A percentile compares a stretch with the other conserved stretches of the same genome.
Conservation (phyloP, 257 asterid genomes). For the Datura wrightii region DNA sequence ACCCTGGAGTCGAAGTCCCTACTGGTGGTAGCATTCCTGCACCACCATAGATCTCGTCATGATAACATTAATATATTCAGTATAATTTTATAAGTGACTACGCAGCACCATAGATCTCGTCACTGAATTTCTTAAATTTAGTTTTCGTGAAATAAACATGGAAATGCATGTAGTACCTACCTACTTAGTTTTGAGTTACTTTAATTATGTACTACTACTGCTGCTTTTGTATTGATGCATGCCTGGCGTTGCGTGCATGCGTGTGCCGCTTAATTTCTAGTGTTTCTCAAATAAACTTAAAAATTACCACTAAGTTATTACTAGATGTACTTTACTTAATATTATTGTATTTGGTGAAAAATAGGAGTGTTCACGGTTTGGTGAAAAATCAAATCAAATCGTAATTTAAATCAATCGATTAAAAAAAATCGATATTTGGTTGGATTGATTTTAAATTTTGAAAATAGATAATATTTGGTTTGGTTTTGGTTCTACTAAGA, state of each 20-base stretch:
- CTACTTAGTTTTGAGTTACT: neutral
- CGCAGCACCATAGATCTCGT: too few species aligned
- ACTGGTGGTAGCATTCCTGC: conserved; percentile 40
- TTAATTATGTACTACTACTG: neutral
- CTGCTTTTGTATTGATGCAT: neutral
- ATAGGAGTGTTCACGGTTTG: too few species aligned
- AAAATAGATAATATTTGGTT: too few species aligned
- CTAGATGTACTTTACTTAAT: too few species aligned
- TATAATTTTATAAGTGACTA: too few species aligned
- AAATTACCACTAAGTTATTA: too few species aligned
- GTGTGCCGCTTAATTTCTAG: neutral
- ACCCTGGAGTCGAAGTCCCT: conserved; percentile 45
- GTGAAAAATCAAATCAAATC: too few species aligned
- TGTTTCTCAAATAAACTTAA: neutral
- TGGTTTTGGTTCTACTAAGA: too few species aligned
- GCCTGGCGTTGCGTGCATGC: neutral
- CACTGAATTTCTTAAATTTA: conserved; percentile 40
- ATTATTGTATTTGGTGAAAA: too few species aligned
- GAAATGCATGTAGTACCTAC: neutral
- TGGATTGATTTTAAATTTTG: too few species aligned
- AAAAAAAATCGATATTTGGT: too few species aligned
- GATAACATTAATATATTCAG: neutral
- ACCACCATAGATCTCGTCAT: conserved; percentile 50
- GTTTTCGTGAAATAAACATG: neutral
- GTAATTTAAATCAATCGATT: too few species aligned